Percentiles rank a stretch among this genome's conserved stretches.
phyloP scores from a whole-genome alignment of 2,329 filamentous ascomycete species.

The Penicillium sp. region DNA sequence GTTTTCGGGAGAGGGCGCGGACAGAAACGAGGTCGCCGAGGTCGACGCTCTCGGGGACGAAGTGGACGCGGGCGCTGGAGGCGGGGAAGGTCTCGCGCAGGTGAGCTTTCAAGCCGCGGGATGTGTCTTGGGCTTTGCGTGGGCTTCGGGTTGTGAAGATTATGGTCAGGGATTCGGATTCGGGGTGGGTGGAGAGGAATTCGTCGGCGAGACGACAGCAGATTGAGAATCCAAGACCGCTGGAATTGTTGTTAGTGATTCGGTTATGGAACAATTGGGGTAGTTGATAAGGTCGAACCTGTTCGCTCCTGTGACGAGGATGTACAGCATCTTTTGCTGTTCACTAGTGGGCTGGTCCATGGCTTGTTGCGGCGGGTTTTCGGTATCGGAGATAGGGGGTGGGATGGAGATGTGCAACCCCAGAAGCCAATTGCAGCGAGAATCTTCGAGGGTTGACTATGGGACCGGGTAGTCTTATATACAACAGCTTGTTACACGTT shows the following conservation, averaged over 20 bases:
- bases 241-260: slow-evolving; percentile 41
- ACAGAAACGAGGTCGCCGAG: slow-evolving; percentile 58
- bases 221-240: slow-evolving; percentile 83
- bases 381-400: slow-evolving; percentile 11
- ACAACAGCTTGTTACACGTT: not conserved
- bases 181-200: slow-evolving; percentile 71
- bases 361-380: slow-evolving; percentile 8
- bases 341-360: slow-evolving; percentile 16
- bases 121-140: slow-evolving; percentile 73
- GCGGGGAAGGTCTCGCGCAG: slow-evolving; percentile 49
- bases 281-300: slow-evolving; percentile 58
- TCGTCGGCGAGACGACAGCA: slow-evolving; percentile 86
- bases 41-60: slow-evolving; percentile 61
- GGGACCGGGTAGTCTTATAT: not conserved
- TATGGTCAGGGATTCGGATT: slow-evolving; percentile 71
- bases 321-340: slow-evolving; percentile 39
- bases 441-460: not conserved
- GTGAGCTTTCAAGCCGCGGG: slow-evolving; percentile 64
- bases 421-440: not conserved
- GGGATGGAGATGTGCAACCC: slow-evolving; percentile 8
- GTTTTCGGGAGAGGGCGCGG: slow-evolving; percentile 53
- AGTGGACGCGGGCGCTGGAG: slow-evolving; percentile 48
- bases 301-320: slow-evolving; percentile 83
- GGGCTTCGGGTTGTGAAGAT: slow-evolving; percentile 80
- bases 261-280: not conserved